Evolutionary conservation across 495 filamentous ascomycete species (phyloP).

Genomic region (Penicillium coffeae): DNA sequence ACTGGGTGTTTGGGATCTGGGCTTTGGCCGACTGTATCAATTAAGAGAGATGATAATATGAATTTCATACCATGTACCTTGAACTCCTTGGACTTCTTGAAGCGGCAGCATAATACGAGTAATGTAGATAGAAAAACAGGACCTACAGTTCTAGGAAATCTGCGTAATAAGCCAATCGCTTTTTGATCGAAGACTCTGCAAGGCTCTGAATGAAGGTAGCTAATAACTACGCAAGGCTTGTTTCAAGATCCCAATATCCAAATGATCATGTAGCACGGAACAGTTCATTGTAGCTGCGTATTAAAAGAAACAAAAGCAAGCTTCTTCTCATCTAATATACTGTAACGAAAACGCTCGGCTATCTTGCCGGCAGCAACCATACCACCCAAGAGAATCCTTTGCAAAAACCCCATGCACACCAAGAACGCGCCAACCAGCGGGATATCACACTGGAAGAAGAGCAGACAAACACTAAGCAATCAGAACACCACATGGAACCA

Average conservation of each 20-base stretch:
- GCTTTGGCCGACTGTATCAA: background rate
- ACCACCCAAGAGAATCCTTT: constrained; percentile 12
- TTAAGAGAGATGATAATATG: background rate
- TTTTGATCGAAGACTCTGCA: no score
- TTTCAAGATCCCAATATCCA: no score
- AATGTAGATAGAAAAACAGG: no score
- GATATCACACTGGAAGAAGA: constrained; percentile 6
- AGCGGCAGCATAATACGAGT: no score
- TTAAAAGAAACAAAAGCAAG: constrained; percentile 11
- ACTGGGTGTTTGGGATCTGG: background rate
- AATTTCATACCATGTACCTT: background rate
- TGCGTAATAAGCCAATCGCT: no score
- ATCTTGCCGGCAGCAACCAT: constrained; percentile 12
- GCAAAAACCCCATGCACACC: constrained; percentile 10
- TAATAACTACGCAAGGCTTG: no score
- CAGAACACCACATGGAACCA: constrained; percentile 10
- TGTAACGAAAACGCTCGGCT: constrained; percentile 6
- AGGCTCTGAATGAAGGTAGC: no score
- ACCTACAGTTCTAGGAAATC: no score
- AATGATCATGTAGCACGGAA: constrained; percentile 8
- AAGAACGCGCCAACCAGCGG: constrained; percentile 18
- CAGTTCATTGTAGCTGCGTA: constrained; percentile 6
- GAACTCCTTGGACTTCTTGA: no score
- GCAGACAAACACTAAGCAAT: constrained; percentile 7
- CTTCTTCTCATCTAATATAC: constrained; percentile 14